These are phyloP conservation scores for Pyrenophora teres DNA, from an alignment of 2,329 filamentous ascomycete species.

Conservation along the genomic window DNA sequence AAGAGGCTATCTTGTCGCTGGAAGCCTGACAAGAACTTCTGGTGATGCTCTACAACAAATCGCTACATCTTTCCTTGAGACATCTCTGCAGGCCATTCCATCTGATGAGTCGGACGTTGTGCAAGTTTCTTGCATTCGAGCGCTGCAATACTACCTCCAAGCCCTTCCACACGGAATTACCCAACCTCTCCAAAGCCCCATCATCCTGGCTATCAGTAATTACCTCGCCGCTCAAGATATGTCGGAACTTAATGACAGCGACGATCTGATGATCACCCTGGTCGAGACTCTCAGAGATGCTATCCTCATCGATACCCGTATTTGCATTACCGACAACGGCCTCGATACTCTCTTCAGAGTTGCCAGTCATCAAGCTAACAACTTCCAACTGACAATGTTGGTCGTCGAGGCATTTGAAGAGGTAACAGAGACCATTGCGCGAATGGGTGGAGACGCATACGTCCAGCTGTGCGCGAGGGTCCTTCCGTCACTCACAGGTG, in stretches of 20 bases:
- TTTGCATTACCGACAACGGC: constrained; percentile 76
- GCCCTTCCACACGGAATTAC: constrained; percentile 57
- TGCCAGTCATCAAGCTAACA: constrained; percentile 83
- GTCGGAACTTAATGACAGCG: constrained; percentile 81
- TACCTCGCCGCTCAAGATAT: constrained; percentile 83
- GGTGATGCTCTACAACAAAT: constrained; percentile 59
- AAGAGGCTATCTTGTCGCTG: constrained; percentile 84
- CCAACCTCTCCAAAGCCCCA: constrained; percentile 63
- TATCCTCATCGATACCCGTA: constrained; percentile 76
- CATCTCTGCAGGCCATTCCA: constrained; percentile 74
- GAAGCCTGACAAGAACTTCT: constrained; percentile 73
- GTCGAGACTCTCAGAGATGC: constrained; percentile 84
- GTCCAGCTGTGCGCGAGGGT: constrained; percentile 81
- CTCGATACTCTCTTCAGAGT: constrained; percentile 85
- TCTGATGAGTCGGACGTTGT: constrained; percentile 83
- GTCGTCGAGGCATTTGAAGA: constrained; percentile 92
- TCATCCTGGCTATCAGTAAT: constrained; percentile 65
- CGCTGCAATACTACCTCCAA: constrained; percentile 71
- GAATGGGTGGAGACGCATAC: constrained; percentile 69
- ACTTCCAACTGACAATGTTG: constrained; percentile 87
- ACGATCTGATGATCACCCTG: constrained; percentile 88
- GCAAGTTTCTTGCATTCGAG: constrained; percentile 87
- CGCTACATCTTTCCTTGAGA: constrained; percentile 69
- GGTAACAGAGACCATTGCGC: constrained; percentile 71
- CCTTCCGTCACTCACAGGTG: constrained; percentile 82